Evolutionary conservation across 2,329 filamentous ascomycete species (phyloP), one percentile per base, ranked within the genome.

Genomic region (Trichophyton rubrum): DNA sequence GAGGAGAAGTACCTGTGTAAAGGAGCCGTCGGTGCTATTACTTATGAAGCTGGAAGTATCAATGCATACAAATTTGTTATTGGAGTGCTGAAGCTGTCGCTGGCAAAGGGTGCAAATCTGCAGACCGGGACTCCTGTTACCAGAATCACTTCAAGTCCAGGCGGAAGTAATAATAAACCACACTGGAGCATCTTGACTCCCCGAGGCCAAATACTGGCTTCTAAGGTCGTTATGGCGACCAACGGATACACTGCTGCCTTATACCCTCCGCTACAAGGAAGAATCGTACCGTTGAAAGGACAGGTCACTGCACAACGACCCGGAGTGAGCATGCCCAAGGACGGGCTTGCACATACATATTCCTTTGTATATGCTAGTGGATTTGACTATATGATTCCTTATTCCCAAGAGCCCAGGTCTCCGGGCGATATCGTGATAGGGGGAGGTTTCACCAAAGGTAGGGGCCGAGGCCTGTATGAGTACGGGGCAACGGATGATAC

Each of bases 161-260:
- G 56, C 7, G 58, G 62, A 15, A 49, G 24, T 5, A 27, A 55
- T 22, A n/a, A 47, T 47, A 11, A 24, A 47, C 20, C 20, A 24
- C 3, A 11, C 9, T 60, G 64, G 64, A 43, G 56, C 3, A 69
- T 81, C 1, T 59, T 71, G 38, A 82, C 79, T 0, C 60, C 69
- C 1, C 71, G 76, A 3, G 80, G 80, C 1, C 63, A 59, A 0
- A 72, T 82, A 7, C 62, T 30, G 6, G 75, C 78, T 0, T 67
- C 67, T 13, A 73, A 72, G 43, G 75, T 82, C 9, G 72, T 83
- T 5, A 68, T 82, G 38, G 80, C 80, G 8, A 82, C 80, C 13
- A 82, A 83, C 64, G 80, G 73, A 13, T 82, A 82, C 67, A 79
- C 79, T 5, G 77, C 76, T 1, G 71, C 69, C 3, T 66, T 82